Evolutionary conservation across 352 stramenopile genomes (phyloP), one percentile per base, ranked within the genome.

Genomic region (Aphanomyces cochlioides): DNA sequence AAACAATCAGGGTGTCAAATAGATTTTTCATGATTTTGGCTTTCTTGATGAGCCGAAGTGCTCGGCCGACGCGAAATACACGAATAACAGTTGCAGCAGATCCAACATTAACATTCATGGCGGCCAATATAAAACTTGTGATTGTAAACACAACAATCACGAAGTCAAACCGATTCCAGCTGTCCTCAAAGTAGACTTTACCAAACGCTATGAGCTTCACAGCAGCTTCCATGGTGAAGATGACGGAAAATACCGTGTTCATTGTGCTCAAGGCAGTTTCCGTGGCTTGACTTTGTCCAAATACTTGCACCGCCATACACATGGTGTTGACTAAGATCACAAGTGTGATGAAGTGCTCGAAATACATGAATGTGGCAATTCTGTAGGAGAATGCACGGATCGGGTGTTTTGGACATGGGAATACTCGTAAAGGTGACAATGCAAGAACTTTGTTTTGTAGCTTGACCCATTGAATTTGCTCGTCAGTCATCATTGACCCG

Each of bases 251-350:
- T 5, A 92, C 53, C 43, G 88, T 74, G 77, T 98, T 98, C 1
- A 96, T 40, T 13, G 77, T 43, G 34, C 77, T 84, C 17, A 97
- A 80, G 6, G 83, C 63, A 2, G 75, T 67, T 34, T 73, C 72
- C 63, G 94, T 88, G 6, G 76, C 41, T 0, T 79, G 81, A 0
- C 78, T 78, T 74, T 97, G 81, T 2, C 90, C 90, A 73, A 96
- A 98, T 66, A 87, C 93, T 39, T 92, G 78, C 8, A 88, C 78
- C 3, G 83, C 87, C 87, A 98, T 96, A 34, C 96, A 73, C 10
- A 96, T 70, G 5, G 86, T 96, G 76, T 97, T 98, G n/a, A 88
- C 63, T 41, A 97, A 77, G 75, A 98, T 98, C 58, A 88, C 95
- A 10, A 81, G 47, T 78, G 97, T 94, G 74, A 98, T 95, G 37